These are phyloP conservation scores for Stemphylium vesicarium DNA, from an alignment of 2,329 filamentous ascomycete species.

Conservation along the genomic window DNA sequence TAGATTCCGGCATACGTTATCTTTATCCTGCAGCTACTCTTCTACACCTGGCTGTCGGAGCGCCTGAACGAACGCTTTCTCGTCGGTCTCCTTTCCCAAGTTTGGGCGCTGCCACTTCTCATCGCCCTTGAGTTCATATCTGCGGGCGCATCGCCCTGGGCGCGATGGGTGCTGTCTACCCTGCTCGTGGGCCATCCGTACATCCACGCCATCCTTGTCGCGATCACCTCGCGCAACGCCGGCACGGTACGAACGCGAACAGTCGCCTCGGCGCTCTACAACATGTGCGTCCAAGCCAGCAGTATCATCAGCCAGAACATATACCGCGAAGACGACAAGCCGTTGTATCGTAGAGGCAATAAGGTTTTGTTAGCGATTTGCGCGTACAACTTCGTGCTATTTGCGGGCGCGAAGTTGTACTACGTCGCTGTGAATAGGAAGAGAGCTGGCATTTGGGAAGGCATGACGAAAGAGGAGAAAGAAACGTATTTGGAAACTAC, in stretches of 20 bases:
- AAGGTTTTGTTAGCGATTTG: conserved; percentile 60
- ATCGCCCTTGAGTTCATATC: conserved; percentile 47
- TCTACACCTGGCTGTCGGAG: conserved; percentile 58
- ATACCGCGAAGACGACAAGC: conserved; percentile 61
- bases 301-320: conserved; percentile 51
- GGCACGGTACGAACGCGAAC: conserved; percentile 53
- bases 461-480: conserved; percentile 45
- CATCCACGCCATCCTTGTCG: conserved; percentile 53
- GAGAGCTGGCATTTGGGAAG: conserved; percentile 38
- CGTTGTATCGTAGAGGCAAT: conserved; percentile 61
- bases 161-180: conserved; percentile 47
- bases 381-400: conserved; percentile 58
- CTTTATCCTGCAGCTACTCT: conserved; percentile 57
- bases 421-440: conserved; percentile 59
- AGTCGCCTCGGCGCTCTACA: conserved; percentile 53
- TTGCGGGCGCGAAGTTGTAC: conserved; percentile 60
- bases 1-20: conserved; percentile 55
- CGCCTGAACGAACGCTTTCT: conserved; percentile 61
- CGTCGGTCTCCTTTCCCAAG: conserved; percentile 49
- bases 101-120: conserved; percentile 50
- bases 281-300: conserved; percentile 47
- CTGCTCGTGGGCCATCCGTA: conserved; percentile 53
- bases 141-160: conserved; percentile 44
- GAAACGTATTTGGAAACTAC: conserved; percentile 46
- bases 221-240: conserved; percentile 52